These are phyloP conservation scores for Linaria vulgaris DNA, from an alignment of 257 asterid species.

Conservation along the genomic window DNA sequence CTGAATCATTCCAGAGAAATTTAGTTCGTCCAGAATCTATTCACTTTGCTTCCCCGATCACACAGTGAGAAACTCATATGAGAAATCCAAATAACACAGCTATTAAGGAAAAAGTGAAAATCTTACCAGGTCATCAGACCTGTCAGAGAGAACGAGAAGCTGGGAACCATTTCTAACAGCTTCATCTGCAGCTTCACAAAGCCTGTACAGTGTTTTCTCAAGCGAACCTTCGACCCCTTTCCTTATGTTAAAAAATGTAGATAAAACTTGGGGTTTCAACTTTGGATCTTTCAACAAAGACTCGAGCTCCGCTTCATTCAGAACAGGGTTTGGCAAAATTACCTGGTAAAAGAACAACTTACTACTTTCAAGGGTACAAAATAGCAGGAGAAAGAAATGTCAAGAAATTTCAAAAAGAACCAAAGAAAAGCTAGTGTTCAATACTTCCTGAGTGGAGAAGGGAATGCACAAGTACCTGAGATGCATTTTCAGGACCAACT, in stretches of 20 bases:
- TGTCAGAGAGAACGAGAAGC: conserved; percentile 94
- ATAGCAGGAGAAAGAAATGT: conserved; percentile 13
- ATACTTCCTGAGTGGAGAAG: conserved; percentile 22
- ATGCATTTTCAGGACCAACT: conserved; percentile 94
- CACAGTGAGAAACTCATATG: not conserved
- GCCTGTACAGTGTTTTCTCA: conserved; percentile 65
- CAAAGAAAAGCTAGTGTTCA: not conserved
- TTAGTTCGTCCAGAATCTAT: not conserved
- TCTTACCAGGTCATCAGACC: conserved; percentile 90
- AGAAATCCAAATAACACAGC: not conserved
- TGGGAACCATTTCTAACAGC: conserved; percentile 98
- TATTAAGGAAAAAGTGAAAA: conserved; percentile 20
- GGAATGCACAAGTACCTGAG: conserved; percentile 63
- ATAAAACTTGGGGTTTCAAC: conserved; percentile 76
- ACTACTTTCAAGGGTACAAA: conserved; percentile 19
- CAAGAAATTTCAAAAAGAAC: conserved; percentile 9
- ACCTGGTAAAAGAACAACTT: conserved; percentile 47
- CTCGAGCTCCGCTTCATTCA: conserved; percentile 96
- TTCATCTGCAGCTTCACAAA: conserved; percentile 99
- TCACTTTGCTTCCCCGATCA: not conserved
- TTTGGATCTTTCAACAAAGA: conserved; percentile 75
- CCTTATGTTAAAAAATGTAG: conserved; percentile 73
- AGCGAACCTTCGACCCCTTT: conserved; percentile 92
- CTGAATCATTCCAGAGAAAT: not conserved
- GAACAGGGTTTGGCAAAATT: conserved; percentile 80